Conservation (phyloP, 345 rosid species). For the Dovyalis caffra region DNA sequence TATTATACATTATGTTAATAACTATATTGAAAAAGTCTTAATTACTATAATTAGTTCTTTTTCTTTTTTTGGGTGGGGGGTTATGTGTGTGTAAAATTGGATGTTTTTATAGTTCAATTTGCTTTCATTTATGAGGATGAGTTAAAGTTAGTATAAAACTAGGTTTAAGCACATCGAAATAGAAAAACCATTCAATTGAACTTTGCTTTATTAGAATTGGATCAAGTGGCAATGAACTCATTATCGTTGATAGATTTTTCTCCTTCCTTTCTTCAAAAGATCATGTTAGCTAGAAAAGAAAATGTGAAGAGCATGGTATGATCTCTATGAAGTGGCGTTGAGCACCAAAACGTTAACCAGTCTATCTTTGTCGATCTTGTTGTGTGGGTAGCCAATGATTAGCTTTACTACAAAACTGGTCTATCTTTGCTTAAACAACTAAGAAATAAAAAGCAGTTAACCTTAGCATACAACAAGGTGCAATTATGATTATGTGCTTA, state of each 20-base stretch:
- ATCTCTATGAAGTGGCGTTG: background rate
- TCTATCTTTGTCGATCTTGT: constrained; percentile 3
- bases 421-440: background rate
- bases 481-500: constrained; percentile 43
- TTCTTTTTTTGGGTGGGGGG: too few relatives aligned
- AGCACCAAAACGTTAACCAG: background rate
- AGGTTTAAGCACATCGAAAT: too few relatives aligned
- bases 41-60: too few relatives aligned
- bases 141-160: too few relatives aligned
- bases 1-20: too few relatives aligned
- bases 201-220: background rate
- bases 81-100: too few relatives aligned
- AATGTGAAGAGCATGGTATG: background rate
- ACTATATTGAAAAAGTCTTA: too few relatives aligned
- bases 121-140: too few relatives aligned
- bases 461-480: constrained; percentile 38
- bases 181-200: background rate
- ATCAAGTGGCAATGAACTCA: background rate
- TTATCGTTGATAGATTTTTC: too few relatives aligned
- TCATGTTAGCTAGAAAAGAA: background rate
- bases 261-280: too few relatives aligned
- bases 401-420: background rate
- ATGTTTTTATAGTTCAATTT: too few relatives aligned
- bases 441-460: constrained; percentile 4
- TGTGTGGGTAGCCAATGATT: constrained; percentile 27